These are phyloP conservation scores for Metschnikowia amazonensis DNA, from an alignment of 805 yeast species.

Conservation along the genomic window DNA sequence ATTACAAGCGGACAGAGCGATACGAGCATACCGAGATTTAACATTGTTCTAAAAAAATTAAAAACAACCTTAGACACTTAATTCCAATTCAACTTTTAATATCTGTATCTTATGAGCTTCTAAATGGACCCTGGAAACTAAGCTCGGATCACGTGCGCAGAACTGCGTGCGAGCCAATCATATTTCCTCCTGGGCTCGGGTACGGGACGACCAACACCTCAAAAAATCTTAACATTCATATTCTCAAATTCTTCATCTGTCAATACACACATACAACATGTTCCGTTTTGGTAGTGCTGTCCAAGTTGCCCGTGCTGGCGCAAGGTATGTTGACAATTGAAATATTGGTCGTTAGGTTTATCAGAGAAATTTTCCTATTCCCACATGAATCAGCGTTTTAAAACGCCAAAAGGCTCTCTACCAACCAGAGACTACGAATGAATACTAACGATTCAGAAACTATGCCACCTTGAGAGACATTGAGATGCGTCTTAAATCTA, in stretches of 20 bases:
- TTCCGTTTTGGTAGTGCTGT: constrained; percentile 53
- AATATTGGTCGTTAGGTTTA: not conserved
- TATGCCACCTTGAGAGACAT: constrained; percentile 98
- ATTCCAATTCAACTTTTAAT: too few species aligned
- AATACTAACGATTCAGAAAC: constrained; percentile 53
- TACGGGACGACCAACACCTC: constrained; percentile 20
- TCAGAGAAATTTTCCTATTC: not conserved
- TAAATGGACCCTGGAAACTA: not conserved
- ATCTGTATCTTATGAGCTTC: too few species aligned
- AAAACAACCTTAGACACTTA: too few species aligned
- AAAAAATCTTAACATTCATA: constrained; percentile 13
- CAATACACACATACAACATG: constrained; percentile 31
- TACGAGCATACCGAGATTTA: too few species aligned
- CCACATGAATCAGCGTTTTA: not conserved
- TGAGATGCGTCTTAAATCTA: constrained; percentile 95
- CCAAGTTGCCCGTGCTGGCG: constrained; percentile 49
- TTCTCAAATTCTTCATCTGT: constrained; percentile 7
- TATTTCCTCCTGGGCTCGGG: constrained; percentile 17
- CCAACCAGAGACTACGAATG: not conserved
- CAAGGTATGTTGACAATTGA: constrained; percentile 42
- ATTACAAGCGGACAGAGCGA: too few species aligned
- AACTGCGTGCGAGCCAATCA: constrained; percentile 16
- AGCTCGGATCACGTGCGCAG: constrained; percentile 13
- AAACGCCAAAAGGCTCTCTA: not conserved
- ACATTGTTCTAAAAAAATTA: too few species aligned